Evolutionary conservation across 2,329 filamentous ascomycete species (phyloP).

Genomic region (Zymoseptoria brevis): DNA sequence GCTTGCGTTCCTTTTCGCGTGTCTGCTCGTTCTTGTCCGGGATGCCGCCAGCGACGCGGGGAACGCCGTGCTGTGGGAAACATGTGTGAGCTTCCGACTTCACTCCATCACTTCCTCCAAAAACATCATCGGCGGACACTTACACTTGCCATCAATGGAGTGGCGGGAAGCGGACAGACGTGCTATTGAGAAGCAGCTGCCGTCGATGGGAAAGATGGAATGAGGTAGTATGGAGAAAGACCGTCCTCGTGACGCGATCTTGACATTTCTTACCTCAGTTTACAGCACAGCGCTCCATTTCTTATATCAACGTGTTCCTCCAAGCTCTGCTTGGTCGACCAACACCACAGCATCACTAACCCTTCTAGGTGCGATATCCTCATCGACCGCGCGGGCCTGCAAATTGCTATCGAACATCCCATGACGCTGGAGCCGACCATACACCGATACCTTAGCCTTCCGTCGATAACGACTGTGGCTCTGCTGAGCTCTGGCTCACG

Average conservation of each 20-base stretch:
- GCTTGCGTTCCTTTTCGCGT: constrained; percentile 61
- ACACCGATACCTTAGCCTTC: neutral
- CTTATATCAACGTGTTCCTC: neutral
- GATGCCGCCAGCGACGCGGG: constrained; percentile 47
- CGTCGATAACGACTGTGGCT: neutral
- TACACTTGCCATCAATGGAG: constrained; percentile 5
- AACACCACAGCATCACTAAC: neutral
- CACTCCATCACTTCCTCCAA: constrained; percentile 12
- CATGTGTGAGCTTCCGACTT: constrained; percentile 11
- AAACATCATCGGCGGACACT: constrained; percentile 3
- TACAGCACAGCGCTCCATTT: neutral
- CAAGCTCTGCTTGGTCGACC: neutral
- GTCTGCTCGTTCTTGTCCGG: constrained; percentile 59
- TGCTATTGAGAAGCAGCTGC: neutral
- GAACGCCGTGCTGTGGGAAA: constrained; percentile 66
- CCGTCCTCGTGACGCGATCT: constrained; percentile 1
- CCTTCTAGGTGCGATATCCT: neutral
- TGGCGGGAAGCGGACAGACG: neutral
- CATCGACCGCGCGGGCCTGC: neutral
- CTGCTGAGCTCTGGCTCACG: neutral
- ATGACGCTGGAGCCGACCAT: neutral
- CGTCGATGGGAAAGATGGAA: neutral
- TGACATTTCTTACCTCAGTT: neutral
- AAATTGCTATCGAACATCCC: neutral
- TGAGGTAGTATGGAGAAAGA: constrained; percentile 1